Base-by-base conservation (phyloP, 129 eudicot genomes). In the Tanacetum coccineum region DNA sequence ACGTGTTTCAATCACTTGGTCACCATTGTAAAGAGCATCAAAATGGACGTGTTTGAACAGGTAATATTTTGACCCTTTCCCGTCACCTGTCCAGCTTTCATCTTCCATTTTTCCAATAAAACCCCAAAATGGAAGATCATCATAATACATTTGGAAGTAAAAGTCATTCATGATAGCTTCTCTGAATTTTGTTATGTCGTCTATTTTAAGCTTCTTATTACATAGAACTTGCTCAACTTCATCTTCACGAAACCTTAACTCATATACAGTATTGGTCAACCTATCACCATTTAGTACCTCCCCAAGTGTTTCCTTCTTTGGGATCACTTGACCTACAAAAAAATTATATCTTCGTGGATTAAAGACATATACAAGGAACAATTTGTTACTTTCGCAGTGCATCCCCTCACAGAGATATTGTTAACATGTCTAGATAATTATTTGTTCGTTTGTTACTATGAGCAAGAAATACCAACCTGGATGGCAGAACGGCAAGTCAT, bases 81-180 rank as follows among this genome's bases (percentile, higher is more conserved):
- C 70, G 13, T 76, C 86, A 36, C 60, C 36, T 45, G 59, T 49
- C 76, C 63, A 71, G 40, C 58, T 81, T 36, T 73, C 79, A 6
- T 79, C 80, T 78, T 93, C 98, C 66, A 74, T 68, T 81, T 82
- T 93, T 45, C 98, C 98, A 40, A 84, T 65, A 70, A 81, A 93
- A 55, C 95, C 98, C 96, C 98, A 88, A 25, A 93, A 48, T 17
- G 98, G 95, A 75, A 93, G 96, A 85, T 86, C 92, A 39, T 93
- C 96, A 40, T 74, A 88, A 76, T 86, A 84, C 98, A 88, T 84
- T 57, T 88, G 91, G 82, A 80, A 93, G 84, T 93, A 93, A 68
- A 62, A 93, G 7, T 93, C 98, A 28, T 66, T 64, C 49, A 3
- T 46, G 62, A 93, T 74, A 13, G 96, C 91, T 13, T 82, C 72